Base-by-base conservation (phyloP, 352 stramenopile genomes). In the Globisporangium solare region DNA sequence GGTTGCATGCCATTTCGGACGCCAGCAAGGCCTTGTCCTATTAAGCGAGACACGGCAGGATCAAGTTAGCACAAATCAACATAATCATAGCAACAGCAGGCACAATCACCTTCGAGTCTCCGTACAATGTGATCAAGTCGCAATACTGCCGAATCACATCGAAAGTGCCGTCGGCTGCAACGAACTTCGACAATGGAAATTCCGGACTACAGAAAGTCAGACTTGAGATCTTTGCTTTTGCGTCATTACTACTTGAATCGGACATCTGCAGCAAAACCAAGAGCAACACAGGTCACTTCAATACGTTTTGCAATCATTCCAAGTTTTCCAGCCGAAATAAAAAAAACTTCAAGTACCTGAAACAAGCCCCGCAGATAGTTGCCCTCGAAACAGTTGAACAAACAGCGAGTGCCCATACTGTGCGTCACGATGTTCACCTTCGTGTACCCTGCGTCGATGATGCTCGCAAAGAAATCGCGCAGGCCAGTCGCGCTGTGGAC, bases 201-300 rank as follows among this genome's bases (percentile, higher is more conserved):
- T 88, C 77, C 17, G 79, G 75, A 53, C 82, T 89, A 35, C 83
- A 71, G 39, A 88, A 66, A 21, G 75, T 85, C 7, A 88, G 40
- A 47, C 61, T n/a, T n/a, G n/a, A n/a, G n/a, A n/a, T n/a, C n/a
- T n/a, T n/a, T n/a, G n/a, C n/a, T n/a, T n/a, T n/a, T n/a, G n/a
- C n/a, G n/a, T n/a, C n/a, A n/a, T n/a, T n/a, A n/a, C n/a, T n/a
- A n/a, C n/a, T n/a, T n/a, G n/a, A n/a, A n/a, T n/a, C n/a, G 4
- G 58, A 43, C 0, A 46, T 64, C 58, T 63, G n/a, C n/a, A n/a
- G n/a, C n/a, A n/a, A n/a, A n/a, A n/a, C n/a, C n/a, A n/a, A n/a
- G n/a, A n/a, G n/a, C n/a, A n/a, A n/a, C n/a, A n/a, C n/a, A n/a
- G n/a, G n/a, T n/a, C n/a, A n/a, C n/a, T n/a, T n/a, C n/a, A n/a